A percentile compares a stretch with the other conserved stretches of the same genome.
phyloP scores from a whole-genome alignment of 2,329 filamentous ascomycete genomes.

The Scytalidium lignicola region DNA sequence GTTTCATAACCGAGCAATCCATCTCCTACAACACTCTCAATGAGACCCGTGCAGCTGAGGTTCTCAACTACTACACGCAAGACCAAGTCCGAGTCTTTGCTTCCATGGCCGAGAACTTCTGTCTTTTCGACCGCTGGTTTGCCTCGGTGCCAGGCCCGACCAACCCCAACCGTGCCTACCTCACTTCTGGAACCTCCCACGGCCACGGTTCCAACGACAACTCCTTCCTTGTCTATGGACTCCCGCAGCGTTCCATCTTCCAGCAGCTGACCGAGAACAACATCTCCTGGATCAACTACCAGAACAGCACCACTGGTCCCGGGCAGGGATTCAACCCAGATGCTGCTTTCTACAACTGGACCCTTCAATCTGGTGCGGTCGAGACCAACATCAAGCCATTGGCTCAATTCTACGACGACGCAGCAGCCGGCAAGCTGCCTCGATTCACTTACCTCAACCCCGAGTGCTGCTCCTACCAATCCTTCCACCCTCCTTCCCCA shows the following conservation, averaged over 20 bases:
- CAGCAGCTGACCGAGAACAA: constrained; percentile 34
- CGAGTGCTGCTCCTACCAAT: constrained; percentile 44
- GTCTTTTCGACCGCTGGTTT: constrained; percentile 40
- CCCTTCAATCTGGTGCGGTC: constrained; percentile 27
- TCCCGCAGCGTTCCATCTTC: constrained; percentile 35
- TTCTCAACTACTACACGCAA: constrained; percentile 38
- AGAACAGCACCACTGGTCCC: constrained; percentile 32
- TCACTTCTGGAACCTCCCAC: constrained; percentile 35
- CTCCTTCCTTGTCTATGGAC: constrained; percentile 27
- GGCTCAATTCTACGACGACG: constrained; percentile 39
- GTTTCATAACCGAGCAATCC: constrained; percentile 38
- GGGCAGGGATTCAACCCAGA: constrained; percentile 35
- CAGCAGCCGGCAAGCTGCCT: constrained; percentile 36
- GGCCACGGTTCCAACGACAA: constrained; percentile 34
- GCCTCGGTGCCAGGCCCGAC: constrained; percentile 34
- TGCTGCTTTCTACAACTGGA: constrained; percentile 39
- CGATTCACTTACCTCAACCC: constrained; percentile 45
- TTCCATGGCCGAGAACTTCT: constrained; percentile 36
- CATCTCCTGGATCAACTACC: constrained; percentile 42
- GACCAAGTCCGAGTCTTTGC: constrained; percentile 36
- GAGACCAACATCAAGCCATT: constrained; percentile 32
- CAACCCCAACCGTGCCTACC: constrained; percentile 26
- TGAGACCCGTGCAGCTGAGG: constrained; percentile 33
- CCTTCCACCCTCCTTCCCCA: constrained; percentile 39
- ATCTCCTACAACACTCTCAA: constrained; percentile 30